Conservation (phyloP, 805 yeast genomes). For the Cyberlindnera sargentensis region DNA sequence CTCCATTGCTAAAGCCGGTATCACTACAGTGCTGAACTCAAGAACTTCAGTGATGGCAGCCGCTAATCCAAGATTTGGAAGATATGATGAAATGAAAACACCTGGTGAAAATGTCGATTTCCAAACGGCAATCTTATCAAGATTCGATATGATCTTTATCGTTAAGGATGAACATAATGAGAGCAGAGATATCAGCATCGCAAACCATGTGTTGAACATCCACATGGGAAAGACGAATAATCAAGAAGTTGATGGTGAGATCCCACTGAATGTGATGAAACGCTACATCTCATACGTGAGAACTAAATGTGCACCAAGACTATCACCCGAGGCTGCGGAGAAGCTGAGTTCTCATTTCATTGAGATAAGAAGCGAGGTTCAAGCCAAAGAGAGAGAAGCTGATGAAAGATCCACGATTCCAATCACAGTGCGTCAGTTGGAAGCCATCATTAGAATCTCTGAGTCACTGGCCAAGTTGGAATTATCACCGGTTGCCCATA, state of each 20-base stretch:
- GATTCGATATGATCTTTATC: slow-evolving; percentile 97
- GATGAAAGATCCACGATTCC: slow-evolving; percentile 94
- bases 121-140: slow-evolving; percentile 92
- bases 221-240: slow-evolving; percentile 73
- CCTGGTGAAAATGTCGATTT: slow-evolving; percentile 98
- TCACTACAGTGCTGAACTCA: slow-evolving; percentile 92
- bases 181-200: slow-evolving; percentile 78
- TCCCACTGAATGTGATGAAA: slow-evolving; percentile 86
- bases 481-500: slow-evolving; percentile 76
- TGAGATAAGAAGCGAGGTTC: slow-evolving; percentile 77
- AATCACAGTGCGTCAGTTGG: slow-evolving; percentile 94
- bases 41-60: slow-evolving; percentile 97
- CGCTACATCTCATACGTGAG: slow-evolving; percentile 89
- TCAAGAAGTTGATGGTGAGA: slow-evolving; percentile 61
- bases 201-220: slow-evolving; percentile 89
- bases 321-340: slow-evolving; percentile 85
- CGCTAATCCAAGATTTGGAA: slow-evolving; percentile 94
- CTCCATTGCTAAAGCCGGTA: slow-evolving; percentile 98
- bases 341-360: slow-evolving; percentile 88
- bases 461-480: slow-evolving; percentile 88
- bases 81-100: slow-evolving; percentile 91
- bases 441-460: slow-evolving; percentile 92
- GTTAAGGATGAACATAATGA: slow-evolving; percentile 94
- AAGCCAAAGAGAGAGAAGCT: slow-evolving; percentile 70
- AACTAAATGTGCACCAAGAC: slow-evolving; percentile 85